phyloP scores from a whole-genome alignment of 108 stramenopile genomes.

The Pelagomonas calceolata region DNA sequence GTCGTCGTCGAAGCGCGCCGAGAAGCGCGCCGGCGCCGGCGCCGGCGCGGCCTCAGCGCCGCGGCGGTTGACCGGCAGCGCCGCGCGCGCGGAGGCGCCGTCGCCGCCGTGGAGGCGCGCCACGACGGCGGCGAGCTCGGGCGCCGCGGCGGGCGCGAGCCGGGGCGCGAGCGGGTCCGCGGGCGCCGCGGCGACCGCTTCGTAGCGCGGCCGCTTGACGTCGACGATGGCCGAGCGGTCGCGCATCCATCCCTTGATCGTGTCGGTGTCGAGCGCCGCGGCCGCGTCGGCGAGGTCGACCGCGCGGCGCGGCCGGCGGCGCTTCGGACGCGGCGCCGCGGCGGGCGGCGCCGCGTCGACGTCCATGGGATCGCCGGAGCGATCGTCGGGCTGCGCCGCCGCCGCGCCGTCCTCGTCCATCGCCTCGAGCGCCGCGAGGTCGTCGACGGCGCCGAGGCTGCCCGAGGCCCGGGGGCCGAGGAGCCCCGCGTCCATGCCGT shows the following conservation, averaged over 20 bases:
- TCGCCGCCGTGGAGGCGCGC: not conserved
- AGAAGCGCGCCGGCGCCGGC: no score
- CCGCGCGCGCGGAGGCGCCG: not conserved
- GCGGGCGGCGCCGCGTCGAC: not conserved
- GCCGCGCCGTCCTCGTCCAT: no score
- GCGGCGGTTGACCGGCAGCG: constrained; percentile 3
- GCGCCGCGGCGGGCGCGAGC: not conserved
- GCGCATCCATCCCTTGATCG: not conserved
- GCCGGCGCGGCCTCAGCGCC: constrained; percentile 46
- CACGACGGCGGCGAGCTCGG: not conserved
- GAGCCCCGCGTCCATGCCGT: not conserved
- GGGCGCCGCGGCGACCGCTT: not conserved
- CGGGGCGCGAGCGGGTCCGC: not conserved
- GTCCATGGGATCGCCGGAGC: not conserved
- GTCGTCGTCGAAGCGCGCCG: constrained; percentile 8
- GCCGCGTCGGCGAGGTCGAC: constrained; percentile 11
- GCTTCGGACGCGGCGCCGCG: not conserved
- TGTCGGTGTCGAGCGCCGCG: constrained; percentile 12
- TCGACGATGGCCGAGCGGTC: constrained; percentile 6
- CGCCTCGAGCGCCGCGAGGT: not conserved
- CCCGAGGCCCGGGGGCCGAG: no score
- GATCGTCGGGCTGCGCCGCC: not conserved
- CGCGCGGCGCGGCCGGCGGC: not conserved
- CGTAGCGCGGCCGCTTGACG: not conserved
- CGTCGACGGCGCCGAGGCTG: not conserved